phyloP scores from a whole-genome alignment of 2,329 filamentous ascomycete species.

The Salinomyces thailandicus region DNA sequence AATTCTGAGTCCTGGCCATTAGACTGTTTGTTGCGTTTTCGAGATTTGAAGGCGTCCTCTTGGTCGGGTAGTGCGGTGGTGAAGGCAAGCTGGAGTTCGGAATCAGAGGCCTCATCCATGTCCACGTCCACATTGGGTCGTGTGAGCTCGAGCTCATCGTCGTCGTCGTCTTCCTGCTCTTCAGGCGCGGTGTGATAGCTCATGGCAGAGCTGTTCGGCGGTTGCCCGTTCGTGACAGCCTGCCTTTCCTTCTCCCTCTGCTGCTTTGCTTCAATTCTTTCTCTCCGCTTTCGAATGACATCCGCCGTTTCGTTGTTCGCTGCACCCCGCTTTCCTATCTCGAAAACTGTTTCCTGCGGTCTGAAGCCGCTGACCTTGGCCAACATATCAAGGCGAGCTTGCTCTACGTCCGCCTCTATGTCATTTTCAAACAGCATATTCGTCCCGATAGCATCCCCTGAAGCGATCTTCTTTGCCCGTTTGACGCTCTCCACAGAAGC shows the following conservation, averaged over 20 bases:
- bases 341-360: constrained; percentile 92
- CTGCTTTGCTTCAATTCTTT: constrained; percentile 54
- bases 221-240: constrained; percentile 7
- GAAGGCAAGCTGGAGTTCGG: constrained; percentile 45
- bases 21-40: constrained; percentile 17
- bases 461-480: constrained; percentile 67
- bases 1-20: constrained; percentile 62
- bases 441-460: constrained; percentile 56
- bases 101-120: constrained; percentile 38
- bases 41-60: constrained; percentile 12
- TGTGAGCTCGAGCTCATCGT: constrained; percentile 28
- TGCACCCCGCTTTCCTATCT: constrained; percentile 68
- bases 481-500: constrained; percentile 87
- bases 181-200: constrained; percentile 27
- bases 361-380: constrained; percentile 80
- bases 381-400: constrained; percentile 73
- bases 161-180: constrained; percentile 30
- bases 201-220: constrained; percentile 16
- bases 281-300: constrained; percentile 62
- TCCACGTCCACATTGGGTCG: constrained; percentile 21
- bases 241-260: constrained; percentile 29
- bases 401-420: constrained; percentile 53
- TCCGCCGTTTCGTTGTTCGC: constrained; percentile 56
- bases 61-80: constrained; percentile 24
- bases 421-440: constrained; percentile 62